Percentiles rank a stretch among this genome's conserved stretches.
Conservation (phyloP, 2,329 filamentous ascomycete genomes). For the Fusarium tricinctum region DNA sequence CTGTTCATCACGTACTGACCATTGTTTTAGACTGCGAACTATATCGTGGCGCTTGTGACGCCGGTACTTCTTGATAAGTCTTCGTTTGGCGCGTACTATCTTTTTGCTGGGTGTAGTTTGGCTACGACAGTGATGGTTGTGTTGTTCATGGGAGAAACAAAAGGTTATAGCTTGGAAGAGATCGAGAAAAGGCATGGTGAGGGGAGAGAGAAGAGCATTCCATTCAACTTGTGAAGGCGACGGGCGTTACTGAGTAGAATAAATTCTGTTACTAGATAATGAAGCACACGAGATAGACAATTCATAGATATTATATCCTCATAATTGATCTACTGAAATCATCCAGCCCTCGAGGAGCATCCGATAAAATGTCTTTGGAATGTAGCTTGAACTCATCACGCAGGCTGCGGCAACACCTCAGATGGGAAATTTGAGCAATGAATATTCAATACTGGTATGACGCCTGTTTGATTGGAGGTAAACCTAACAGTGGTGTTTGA, state of each 20-base stretch:
- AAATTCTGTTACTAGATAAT: too few species aligned
- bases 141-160: slow-evolving; percentile 60
- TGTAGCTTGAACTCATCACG: too few species aligned
- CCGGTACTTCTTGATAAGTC: slow-evolving; percentile 57
- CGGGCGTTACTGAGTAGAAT: background rate
- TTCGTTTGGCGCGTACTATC: slow-evolving; percentile 60
- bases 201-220: slow-evolving; percentile 2
- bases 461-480: too few species aligned
- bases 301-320: too few species aligned
- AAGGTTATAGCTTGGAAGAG: slow-evolving; percentile 58
- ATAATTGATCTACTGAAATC: too few species aligned
- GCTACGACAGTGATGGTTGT: slow-evolving; percentile 55
- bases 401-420: too few species aligned
- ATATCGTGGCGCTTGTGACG: slow-evolving; percentile 61
- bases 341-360: too few species aligned
- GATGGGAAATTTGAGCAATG: too few species aligned
- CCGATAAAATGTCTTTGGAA: too few species aligned
- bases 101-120: slow-evolving; percentile 59
- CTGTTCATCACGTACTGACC: background rate
- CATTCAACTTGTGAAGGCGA: background rate
- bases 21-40: slow-evolving; percentile 56
- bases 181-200: slow-evolving; percentile 49
- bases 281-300: too few species aligned
- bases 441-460: too few species aligned
- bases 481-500: too few species aligned